These are phyloP conservation scores for Raphanus sativus DNA, from an alignment of 345 rosid genomes.

Conservation along the genomic window DNA sequence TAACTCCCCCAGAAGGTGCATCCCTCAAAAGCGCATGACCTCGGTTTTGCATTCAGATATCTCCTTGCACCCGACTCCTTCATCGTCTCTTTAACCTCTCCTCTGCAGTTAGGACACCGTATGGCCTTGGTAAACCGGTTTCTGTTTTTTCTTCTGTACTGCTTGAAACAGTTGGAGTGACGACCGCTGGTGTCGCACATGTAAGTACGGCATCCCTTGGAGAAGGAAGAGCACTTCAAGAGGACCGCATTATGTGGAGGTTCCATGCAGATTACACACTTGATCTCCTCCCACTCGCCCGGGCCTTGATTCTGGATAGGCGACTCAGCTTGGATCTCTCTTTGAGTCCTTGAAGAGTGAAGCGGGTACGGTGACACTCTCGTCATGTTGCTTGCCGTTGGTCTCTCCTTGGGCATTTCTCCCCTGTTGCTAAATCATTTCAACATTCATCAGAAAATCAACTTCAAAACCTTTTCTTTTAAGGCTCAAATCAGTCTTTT, in stretches of 20 bases:
- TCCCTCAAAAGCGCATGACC: slow-evolving; percentile 70
- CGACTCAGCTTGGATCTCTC: not conserved
- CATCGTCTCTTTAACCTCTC: slow-evolving; percentile 74
- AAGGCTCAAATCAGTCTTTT: not conserved
- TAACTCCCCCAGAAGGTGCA: slow-evolving; percentile 68
- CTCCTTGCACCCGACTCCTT: slow-evolving; percentile 68
- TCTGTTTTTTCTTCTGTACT: slow-evolving; percentile 60
- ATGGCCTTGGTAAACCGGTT: slow-evolving; percentile 48
- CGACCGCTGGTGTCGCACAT: slow-evolving; percentile 92
- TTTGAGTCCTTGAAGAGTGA: slow-evolving; percentile 14
- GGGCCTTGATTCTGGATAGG: not conserved
- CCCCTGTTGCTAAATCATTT: not conserved
- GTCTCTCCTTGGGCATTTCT: slow-evolving; percentile 1
- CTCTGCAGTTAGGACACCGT: slow-evolving; percentile 81
- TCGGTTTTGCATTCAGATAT: slow-evolving; percentile 58
- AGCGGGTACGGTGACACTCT: slow-evolving; percentile 33
- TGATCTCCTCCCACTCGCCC: slow-evolving; percentile 71
- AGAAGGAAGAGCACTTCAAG: slow-evolving; percentile 75
- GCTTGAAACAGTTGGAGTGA: slow-evolving; percentile 85
- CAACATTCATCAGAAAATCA: not conserved
- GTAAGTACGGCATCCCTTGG: slow-evolving; percentile 83
- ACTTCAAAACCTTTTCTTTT: not conserved
- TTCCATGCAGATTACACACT: slow-evolving; percentile 86
- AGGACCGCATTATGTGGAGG: slow-evolving; percentile 90
- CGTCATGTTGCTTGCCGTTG: not conserved